Conservation (phyloP, 2,329 filamentous ascomycete genomes). For the Zymoseptoria crescenta region DNA sequence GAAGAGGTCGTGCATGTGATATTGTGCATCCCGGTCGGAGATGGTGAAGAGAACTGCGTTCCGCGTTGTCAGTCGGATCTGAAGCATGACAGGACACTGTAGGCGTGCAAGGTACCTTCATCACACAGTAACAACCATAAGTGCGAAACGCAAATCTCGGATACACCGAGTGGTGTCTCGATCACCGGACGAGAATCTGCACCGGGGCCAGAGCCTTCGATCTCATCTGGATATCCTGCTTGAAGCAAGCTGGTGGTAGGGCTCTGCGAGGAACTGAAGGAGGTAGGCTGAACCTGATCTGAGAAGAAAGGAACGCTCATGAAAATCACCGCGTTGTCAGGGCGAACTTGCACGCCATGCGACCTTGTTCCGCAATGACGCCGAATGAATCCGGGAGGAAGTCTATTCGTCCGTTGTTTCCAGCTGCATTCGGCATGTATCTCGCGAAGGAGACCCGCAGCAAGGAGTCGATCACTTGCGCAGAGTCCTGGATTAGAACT, state of each 20-base stretch:
- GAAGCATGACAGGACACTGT: not conserved
- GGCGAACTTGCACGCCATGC: not conserved
- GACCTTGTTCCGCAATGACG: not conserved
- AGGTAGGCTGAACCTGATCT: not conserved
- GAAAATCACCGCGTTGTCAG: not conserved
- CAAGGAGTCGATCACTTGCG: not conserved
- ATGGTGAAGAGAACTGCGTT: not conserved
- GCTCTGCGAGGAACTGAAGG: not conserved
- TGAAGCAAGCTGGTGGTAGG: not conserved
- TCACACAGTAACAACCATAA: not conserved
- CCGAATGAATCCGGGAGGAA: not conserved
- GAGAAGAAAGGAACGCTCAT: not conserved
- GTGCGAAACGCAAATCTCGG: not conserved
- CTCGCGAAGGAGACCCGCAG: not conserved
- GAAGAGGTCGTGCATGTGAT: not conserved
- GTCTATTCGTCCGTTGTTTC: not conserved
- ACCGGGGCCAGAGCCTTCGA: not conserved
- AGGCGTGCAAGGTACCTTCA: not conserved
- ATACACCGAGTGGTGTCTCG: not conserved
- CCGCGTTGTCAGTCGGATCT: not conserved
- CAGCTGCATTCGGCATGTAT: not conserved
- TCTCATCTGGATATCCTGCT: not conserved
- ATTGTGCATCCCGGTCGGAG: not conserved
- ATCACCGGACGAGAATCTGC: not conserved
- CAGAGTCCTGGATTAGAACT: not conserved